A percentile compares a stretch with the other conserved stretches of the same genome.
phyloP scores from a whole-genome alignment of 1,284 basidiomycete species.

The Heterobasidion occidentale region DNA sequence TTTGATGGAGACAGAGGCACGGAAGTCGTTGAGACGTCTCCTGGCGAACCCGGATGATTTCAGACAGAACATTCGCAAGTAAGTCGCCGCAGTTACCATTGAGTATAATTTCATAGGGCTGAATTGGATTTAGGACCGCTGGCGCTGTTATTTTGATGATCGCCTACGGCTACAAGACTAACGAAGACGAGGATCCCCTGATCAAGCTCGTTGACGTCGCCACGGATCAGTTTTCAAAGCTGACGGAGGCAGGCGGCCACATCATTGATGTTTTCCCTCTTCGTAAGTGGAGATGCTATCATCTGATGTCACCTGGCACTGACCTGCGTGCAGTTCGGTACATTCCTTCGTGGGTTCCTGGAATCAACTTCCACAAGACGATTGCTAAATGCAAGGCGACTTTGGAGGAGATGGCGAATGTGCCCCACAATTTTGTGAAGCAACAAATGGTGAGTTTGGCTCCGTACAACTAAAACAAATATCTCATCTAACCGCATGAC shows the following conservation, averaged over 20 bases:
- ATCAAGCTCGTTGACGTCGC: conserved; percentile 48
- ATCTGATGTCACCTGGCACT: background rate
- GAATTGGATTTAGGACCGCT: conserved; percentile 32
- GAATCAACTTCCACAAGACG: conserved; percentile 15
- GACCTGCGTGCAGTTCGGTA: background rate
- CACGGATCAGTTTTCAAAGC: conserved; percentile 48
- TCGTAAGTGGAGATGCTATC: conserved; percentile 25
- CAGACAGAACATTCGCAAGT: conserved; percentile 12
- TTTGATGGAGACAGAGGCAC: conserved; percentile 17
- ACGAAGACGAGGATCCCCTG: conserved; percentile 49
- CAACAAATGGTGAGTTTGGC: conserved; percentile 14
- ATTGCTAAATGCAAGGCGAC: conserved; percentile 12
- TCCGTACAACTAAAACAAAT: background rate
- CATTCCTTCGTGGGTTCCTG: background rate
- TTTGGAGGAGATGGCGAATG: conserved; percentile 15
- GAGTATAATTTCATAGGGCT: background rate
- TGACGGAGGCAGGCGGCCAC: conserved; percentile 50
- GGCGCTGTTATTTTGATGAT: conserved; percentile 54
- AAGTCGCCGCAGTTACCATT: background rate
- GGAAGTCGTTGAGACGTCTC: conserved; percentile 17
- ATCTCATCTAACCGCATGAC: conserved; percentile 10
- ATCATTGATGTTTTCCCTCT: conserved; percentile 51
- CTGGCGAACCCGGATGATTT: conserved; percentile 13
- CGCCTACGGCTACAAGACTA: conserved; percentile 54
- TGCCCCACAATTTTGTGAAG: conserved; percentile 18